Base-by-base conservation (phyloP, 2,329 filamentous ascomycete genomes). In the Colletotrichum musicola region DNA sequence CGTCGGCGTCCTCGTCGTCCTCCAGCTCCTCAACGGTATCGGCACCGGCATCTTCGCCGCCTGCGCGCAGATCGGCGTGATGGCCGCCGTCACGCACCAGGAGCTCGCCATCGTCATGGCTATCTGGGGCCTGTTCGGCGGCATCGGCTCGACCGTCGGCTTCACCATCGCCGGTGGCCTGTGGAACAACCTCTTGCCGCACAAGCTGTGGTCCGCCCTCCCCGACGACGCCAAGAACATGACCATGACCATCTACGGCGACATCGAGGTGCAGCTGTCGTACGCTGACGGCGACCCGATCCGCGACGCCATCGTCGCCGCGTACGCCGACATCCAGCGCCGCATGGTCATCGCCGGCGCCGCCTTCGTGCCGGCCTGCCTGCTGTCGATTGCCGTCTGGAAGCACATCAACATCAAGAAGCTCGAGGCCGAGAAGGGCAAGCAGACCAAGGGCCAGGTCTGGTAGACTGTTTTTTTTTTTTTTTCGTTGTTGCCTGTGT, bases 301-400 rank as follows among this genome's bases (percentile, higher is more conserved):
- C n/a, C 76, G 85, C 13, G 68, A 77, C 20, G 85, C 78, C 4
- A 85, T 86, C 60, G 79, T 82, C 46, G 63, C 76, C 47, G 82
- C 84, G 1, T 88, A 87, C 64, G 83, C 79, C 1, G 81, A 82
- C 38, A 78, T 82, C 2, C 84, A 88, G 76, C 78, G 75, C 13
- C 72, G 76, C 50, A 81, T 81, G 80, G 75, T 81, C 44, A 75
- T 77, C 56, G 77, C 78, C n/a, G 80, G 80, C 30, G 60, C 68
- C 60, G 68, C 74, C n/a, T 73, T 82, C 22, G 76, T 81, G 38
- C 77, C 80, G 14, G 56, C 81, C 1, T 77, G 76, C 4, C 66
- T 82, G 13, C 51, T 73, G 5, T 78, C 73, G 20, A 74, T 83
- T 7, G 44, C 75, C 4, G 64, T 82, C n/a, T 82, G 79, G 80